Evolutionary conservation across 2,329 filamentous ascomycete genomes (phyloP).

Genomic region (Capronia epimyces): DNA sequence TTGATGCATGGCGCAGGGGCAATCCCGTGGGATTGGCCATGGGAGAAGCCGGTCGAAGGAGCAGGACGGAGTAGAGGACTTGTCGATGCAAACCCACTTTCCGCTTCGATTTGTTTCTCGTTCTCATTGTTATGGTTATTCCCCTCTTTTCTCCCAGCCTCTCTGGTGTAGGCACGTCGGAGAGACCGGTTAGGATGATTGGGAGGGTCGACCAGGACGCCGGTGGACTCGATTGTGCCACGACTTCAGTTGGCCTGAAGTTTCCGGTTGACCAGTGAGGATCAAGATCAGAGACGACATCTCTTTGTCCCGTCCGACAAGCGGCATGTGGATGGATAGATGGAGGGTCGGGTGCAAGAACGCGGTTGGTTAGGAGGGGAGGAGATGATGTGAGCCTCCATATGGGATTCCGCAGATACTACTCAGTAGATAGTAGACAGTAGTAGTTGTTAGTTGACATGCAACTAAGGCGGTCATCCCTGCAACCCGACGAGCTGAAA

Average conservation of each 20-base stretch:
- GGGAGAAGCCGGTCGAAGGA: neutral
- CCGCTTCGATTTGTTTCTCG: neutral
- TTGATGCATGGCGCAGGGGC: slow-evolving; percentile 25
- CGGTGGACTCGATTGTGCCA: neutral
- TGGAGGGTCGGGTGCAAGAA: slow-evolving; percentile 1
- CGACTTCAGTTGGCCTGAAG: neutral
- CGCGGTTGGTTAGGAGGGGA: slow-evolving; percentile 1
- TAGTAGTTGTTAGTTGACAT: too few relatives aligned
- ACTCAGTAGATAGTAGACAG: neutral
- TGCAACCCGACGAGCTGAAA: too few relatives aligned
- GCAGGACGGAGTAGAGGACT: neutral
- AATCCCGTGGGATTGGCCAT: slow-evolving; percentile 4
- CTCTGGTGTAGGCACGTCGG: neutral
- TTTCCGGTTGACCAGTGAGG: neutral
- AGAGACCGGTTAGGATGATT: neutral
- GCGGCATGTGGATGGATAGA: slow-evolving; percentile 11
- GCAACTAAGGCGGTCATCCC: too few relatives aligned
- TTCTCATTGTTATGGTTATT: neutral
- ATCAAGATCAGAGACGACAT: slow-evolving; percentile 3
- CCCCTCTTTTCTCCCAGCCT: neutral
- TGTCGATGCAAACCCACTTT: neutral
- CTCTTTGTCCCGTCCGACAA: slow-evolving; percentile 10
- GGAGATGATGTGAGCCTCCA: neutral
- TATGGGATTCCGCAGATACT: too few relatives aligned
- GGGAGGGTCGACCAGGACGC: neutral